Percentiles rank a stretch among this genome's conserved stretches.
phyloP scores from a whole-genome alignment of 371 early-diverging fungal genomes.

The Mortierella sp. region DNA sequence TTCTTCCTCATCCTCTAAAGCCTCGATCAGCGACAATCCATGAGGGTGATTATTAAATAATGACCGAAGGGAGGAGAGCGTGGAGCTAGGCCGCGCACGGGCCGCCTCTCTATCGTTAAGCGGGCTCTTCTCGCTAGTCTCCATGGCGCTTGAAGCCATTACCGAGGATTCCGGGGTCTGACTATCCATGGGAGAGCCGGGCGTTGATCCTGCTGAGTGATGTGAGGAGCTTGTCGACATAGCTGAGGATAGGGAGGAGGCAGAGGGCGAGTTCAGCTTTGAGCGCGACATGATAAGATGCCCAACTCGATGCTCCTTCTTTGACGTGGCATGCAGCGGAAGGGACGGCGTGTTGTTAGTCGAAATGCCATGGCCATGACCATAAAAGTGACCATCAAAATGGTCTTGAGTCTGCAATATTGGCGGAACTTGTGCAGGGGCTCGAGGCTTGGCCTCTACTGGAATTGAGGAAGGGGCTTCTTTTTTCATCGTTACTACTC shows the following conservation, averaged over 20 bases:
- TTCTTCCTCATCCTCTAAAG: constrained; percentile 47
- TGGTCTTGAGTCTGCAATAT: background rate
- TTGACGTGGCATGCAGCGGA: background rate
- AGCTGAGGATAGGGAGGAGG: constrained; percentile 7
- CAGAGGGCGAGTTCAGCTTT: constrained; percentile 17
- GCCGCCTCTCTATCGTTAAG: no score
- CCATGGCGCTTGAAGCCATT: background rate
- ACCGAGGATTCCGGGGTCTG: constrained; percentile 2
- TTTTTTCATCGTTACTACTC: no score
- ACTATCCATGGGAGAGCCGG: constrained; percentile 14
- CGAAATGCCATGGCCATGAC: constrained; percentile 14
- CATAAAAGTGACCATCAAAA: constrained; percentile 29
- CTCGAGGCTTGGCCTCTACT: no score
- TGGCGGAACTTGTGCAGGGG: no score
- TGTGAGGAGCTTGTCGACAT: constrained; percentile 8
- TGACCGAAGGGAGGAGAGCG: constrained; percentile 44
- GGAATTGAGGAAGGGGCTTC: no score
- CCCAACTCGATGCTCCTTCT: constrained; percentile 16
- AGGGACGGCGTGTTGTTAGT: background rate
- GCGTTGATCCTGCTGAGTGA: constrained; percentile 8
- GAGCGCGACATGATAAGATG: constrained; percentile 36
- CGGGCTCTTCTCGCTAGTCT: background rate
- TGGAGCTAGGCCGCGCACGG: constrained; percentile 46
- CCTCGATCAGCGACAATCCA: constrained; percentile 45
- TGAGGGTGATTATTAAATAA: constrained; percentile 48